Evolutionary conservation across 2,329 filamentous ascomycete genomes (phyloP), one percentile per base, ranked within the genome.

Genomic region (Aureobasidium sp.): DNA sequence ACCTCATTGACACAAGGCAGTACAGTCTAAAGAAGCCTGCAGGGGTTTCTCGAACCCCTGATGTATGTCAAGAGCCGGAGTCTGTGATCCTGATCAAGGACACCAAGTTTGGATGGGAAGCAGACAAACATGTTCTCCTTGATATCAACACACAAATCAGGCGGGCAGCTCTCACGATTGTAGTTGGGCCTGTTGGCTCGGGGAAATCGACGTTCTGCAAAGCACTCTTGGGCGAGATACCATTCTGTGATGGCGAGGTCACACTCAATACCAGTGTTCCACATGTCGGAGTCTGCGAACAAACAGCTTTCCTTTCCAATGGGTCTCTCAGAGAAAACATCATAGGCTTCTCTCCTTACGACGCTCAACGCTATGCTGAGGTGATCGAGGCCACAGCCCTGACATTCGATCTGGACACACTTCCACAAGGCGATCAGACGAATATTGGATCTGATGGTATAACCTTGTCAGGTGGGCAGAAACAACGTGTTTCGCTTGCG

Each of bases 201-300:
- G 81, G 81, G 4, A 83, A 83, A 63, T 81, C 80, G 24, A 81
- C 79, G 4, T 67, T 83, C 5, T 71, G 79, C 5, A 77, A 78
- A 62, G 72, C 73, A 20, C 67, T 81, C 17, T 72, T 80, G 0
- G 77, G 78, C 27, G 78, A 81, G 63, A 71, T 76, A 0, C 71
- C 74, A 2, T 71, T 68, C 29, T 57, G 70, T 3, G 32, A 59
- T 51, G 73, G 72, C 51, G 68, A 67, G 24, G 62, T 75, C 50
- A 67, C 70, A 37, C 59, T 73, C 6, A 71, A 69, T 17, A 71
- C 70, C 36, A 51, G 69, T 65, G 67, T 70, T 41, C 29, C 47
- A n/a, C 47, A 34, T 20, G 71, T 75, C 50, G 72, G 73, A 24
- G 69, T 71, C 36, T 75, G 73, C 60, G 72, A 74, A 52, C 75